Base-by-base conservation (phyloP, 2,329 filamentous ascomycete genomes). In the Stachybotrys echinatus region DNA sequence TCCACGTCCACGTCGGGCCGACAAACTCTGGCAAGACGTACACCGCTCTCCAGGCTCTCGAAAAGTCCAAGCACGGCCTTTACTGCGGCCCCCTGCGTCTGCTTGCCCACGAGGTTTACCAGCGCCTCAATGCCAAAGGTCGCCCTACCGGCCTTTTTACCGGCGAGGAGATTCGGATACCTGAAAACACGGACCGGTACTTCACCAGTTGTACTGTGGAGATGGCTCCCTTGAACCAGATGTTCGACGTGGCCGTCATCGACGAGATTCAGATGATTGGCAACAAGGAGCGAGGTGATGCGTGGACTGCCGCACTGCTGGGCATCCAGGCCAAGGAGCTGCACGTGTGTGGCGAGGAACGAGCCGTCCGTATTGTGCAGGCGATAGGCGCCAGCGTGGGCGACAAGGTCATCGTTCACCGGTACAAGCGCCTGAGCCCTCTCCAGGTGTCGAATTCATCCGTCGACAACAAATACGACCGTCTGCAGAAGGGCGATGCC, bases 21-120 rank as follows among this genome's bases (percentile, higher is more conserved):
- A 99, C 94, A 2, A 99, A 99, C 67, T 97, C 94, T 1, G 94
- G 94, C 50, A 99, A 99, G 75, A 99, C 95, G 0, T 99, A 97
- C 64, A 87, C 91, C 64, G 95, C 94, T 1, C 72, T 99, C 55
- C 86, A 95, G 69, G 84, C 87, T 12, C 77, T 99, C 12, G 89
- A 96, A 65, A 75, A 81, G 46, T 85, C 87, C 3, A 77, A 84
- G 23, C 79, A 76, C 8, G 94, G 94, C 38, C 84, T 96, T 46
- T 99, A 97, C 65, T 90, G 92, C 4, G 94, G 95, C 0, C 94
- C 94, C 0, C 73, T 99, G 42, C 82, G 94, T 45, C 73, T 99
- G 44, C 76, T 99, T 23, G 94, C 94, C 1, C 92, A 96, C 61
- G 94, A 99, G 67, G 87, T 97, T n/a, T 97, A 91, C 65, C 79